phyloP scores from a whole-genome alignment of 345 rosid species.

The Sisymbrium altissimum region DNA sequence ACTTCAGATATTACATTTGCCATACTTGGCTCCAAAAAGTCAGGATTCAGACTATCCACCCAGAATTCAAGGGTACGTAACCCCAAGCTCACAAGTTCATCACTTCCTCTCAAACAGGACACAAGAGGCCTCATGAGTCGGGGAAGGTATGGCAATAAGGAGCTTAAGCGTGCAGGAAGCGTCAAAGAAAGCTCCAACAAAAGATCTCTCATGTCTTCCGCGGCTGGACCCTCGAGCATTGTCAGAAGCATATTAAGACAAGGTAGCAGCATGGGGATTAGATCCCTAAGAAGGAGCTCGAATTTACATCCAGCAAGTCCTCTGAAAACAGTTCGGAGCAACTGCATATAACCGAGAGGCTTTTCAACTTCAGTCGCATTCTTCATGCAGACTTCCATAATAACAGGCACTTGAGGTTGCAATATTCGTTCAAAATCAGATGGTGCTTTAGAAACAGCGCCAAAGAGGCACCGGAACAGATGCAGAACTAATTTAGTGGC shows the following conservation, averaged over 20 bases:
- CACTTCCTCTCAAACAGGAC: slow-evolving; percentile 78
- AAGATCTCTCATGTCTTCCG: slow-evolving; percentile 85
- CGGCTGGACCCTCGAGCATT: slow-evolving; percentile 96
- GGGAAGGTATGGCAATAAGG: slow-evolving; percentile 85
- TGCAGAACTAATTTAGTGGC: slow-evolving; percentile 84
- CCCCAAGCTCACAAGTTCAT: slow-evolving; percentile 86
- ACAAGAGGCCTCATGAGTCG: slow-evolving; percentile 95
- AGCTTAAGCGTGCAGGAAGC: slow-evolving; percentile 96
- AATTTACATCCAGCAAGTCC: slow-evolving; percentile 94
- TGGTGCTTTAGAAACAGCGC: slow-evolving; percentile 85
- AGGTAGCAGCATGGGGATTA: slow-evolving; percentile 82
- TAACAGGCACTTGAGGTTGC: slow-evolving; percentile 92
- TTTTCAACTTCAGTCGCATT: slow-evolving; percentile 91
- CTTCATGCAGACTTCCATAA: slow-evolving; percentile 94
- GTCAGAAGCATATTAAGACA: slow-evolving; percentile 83
- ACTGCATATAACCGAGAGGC: slow-evolving; percentile 89
- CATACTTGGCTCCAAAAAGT: slow-evolving; percentile 96
- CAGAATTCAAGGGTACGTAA: slow-evolving; percentile 96
- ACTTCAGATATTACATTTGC: slow-evolving; percentile 94
- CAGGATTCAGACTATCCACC: slow-evolving; percentile 99
- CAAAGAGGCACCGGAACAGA: slow-evolving; percentile 83
- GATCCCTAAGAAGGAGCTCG: slow-evolving; percentile 80
- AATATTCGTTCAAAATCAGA: slow-evolving; percentile 91
- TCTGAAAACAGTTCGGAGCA: slow-evolving; percentile 85
- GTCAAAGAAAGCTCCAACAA: slow-evolving; percentile 89